A percentile compares a stretch with the other conserved stretches of the same genome.
Conservation (phyloP, 2,329 filamentous ascomycete species). For the Ilyonectria mors-panacis region DNA sequence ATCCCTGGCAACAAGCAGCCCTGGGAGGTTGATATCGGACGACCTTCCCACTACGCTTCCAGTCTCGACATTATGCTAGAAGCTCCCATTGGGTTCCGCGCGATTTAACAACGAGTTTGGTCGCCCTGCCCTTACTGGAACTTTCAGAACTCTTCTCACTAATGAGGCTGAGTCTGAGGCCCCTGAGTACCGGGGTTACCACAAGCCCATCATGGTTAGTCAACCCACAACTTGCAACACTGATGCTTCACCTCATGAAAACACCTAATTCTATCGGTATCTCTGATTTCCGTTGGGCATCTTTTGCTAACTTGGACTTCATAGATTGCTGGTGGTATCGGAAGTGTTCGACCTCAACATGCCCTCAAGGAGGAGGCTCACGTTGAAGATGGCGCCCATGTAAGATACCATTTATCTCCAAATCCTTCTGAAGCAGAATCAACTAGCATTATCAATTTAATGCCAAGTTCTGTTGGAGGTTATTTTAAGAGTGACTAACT, state of each 20-base stretch:
- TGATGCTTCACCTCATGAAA: neutral
- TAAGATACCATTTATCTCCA: neutral
- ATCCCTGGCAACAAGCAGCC: constrained; percentile 87
- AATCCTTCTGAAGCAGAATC: neutral
- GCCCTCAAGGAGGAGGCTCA: constrained; percentile 86
- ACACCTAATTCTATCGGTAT: neutral
- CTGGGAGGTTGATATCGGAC: constrained; percentile 94
- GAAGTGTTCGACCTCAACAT: constrained; percentile 91
- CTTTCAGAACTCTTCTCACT: constrained; percentile 91
- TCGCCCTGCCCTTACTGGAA: constrained; percentile 87
- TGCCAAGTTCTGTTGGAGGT: neutral
- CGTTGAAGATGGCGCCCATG: constrained; percentile 89
- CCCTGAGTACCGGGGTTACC: constrained; percentile 87
- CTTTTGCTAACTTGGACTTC: neutral
- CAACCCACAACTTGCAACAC: neutral
- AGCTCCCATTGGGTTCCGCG: constrained; percentile 94
- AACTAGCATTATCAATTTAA: neutral
- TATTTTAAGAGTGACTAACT: neutral
- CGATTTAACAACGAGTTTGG: constrained; percentile 99
- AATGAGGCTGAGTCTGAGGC: constrained; percentile 61
- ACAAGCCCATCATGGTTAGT: constrained; percentile 90
- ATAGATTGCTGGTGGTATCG: constrained; percentile 89
- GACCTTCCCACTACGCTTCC: constrained; percentile 92
- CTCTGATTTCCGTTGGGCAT: neutral
- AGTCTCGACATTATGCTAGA: constrained; percentile 98